Evolutionary conservation across 306 rosid genomes (phyloP).

Genomic region (Echinosophora koreensis): DNA sequence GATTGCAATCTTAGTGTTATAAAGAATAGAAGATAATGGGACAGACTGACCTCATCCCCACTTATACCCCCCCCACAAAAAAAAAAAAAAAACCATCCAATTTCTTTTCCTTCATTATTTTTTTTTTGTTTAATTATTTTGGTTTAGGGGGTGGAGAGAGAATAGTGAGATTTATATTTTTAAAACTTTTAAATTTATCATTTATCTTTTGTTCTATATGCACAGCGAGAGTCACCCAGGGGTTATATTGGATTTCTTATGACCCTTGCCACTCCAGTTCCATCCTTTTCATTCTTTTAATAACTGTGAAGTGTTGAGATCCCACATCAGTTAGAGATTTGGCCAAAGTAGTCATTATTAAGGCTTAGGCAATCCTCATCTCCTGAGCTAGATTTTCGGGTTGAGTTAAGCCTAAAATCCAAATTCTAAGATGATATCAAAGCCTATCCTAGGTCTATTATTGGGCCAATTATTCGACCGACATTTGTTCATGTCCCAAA

Average conservation of each 20-base stretch:
- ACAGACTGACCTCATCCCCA: slow-evolving; percentile 6
- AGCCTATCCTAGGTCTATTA: no score
- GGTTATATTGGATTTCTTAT: slow-evolving; percentile 2
- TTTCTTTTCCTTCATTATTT: background rate
- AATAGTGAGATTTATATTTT: background rate
- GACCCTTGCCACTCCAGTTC: background rate
- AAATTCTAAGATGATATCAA: no score
- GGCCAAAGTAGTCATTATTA: no score
- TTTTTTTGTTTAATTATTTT: background rate
- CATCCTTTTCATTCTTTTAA: slow-evolving; percentile 18
- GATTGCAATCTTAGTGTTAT: slow-evolving; percentile 11
- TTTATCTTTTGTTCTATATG: slow-evolving; percentile 18
- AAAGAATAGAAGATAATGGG: slow-evolving; percentile 29
- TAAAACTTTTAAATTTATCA: background rate
- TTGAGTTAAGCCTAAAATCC: no score
- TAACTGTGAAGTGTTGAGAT: no score
- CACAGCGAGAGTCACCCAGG: background rate
- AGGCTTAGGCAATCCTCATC: no score
- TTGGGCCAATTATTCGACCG: no score
- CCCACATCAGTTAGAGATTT: no score
- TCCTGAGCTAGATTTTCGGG: no score
- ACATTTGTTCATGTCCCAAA: no score
- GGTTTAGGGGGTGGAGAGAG: background rate
- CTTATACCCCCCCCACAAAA: background rate
- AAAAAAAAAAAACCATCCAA: background rate